Evolutionary conservation across 2,329 filamentous ascomycete genomes (phyloP), one percentile per base, ranked within the genome.

Genomic region (Nemania bipapillata): DNA sequence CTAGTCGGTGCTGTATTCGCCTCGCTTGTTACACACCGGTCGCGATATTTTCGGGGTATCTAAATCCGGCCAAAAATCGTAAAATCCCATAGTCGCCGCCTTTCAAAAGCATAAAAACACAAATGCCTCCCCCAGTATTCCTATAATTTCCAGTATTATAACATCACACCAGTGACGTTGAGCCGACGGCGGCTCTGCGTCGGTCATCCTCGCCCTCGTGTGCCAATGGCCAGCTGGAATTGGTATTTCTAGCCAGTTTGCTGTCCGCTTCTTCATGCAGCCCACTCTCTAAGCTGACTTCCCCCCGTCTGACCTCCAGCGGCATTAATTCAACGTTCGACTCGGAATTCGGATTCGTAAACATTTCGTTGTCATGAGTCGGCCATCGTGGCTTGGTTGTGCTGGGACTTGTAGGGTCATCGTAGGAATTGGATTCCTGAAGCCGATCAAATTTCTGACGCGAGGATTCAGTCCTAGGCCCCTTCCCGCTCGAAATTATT

Each of bases 261-360:
- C 28, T 4, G 32, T 53, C 55, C 4, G 37, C 20, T 30, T 50
- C 54, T 20, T 26, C 32, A 17, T 32, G 50, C 9, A 15, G 59
- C 11, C 47, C 60, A 15, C 37, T 49, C 20, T 61, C 40, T 17
- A 67, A 11, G 24, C 50, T 32, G 3, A 24, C 12, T 2, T n/a
- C 40, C 5, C 12, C n/a, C 28, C 15, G n/a, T 22, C 17, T 26
- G 11, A 32, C 3, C 20, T n/a, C 12, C n/a, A 67, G 47, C 0
- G 59, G 30, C 54, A 67, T 53, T 30, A 70, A 17, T 42, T 70
- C 67, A n/a, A 70, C 59, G 24, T 67, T 26, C 1, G 67, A 66
- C 15, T 50, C 58, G 1, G 63, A 60, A 30, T 37, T 30, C n/a
- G 49, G 20, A 1, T 40, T 54, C 2, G 8, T 6, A 20, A 35